Evolutionary conservation across 345 rosid genomes (phyloP).

Genomic region (Eucalyptus sp.): DNA sequence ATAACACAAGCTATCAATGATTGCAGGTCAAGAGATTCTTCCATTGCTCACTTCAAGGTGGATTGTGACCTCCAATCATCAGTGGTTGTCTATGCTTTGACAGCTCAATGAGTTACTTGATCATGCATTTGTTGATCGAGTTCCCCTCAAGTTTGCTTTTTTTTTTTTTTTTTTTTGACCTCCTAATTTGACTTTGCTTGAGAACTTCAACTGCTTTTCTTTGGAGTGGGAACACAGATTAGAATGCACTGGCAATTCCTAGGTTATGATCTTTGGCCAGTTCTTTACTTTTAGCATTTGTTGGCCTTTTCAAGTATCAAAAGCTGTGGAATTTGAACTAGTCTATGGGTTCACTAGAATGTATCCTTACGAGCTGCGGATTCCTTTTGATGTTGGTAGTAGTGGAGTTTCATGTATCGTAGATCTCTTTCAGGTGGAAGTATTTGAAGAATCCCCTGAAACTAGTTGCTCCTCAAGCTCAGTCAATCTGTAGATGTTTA

Average conservation of each 20-base stretch:
- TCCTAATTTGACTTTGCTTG: neutral
- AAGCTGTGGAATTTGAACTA: neutral
- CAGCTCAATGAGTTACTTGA: neutral
- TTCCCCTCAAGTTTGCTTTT: neutral
- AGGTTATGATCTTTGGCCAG: neutral
- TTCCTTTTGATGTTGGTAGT: neutral
- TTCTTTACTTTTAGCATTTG: neutral
- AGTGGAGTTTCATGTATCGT: neutral
- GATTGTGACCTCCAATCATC: constrained; percentile 82
- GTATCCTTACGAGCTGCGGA: neutral
- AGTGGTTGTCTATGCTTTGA: constrained; percentile 46
- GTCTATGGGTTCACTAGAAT: neutral
- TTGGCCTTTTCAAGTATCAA: neutral
- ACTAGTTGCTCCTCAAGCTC: neutral
- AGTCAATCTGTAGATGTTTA: neutral
- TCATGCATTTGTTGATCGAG: neutral
- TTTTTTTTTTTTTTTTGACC: neutral
- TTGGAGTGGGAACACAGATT: neutral
- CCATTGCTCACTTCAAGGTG: constrained; percentile 88
- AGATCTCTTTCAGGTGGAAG: neutral
- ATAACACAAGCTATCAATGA: neutral
- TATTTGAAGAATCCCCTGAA: neutral
- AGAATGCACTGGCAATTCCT: neutral
- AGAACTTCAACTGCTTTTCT: neutral
- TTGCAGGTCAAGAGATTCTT: constrained; percentile 61